phyloP scores from a whole-genome alignment of 495 filamentous ascomycete species.

The Trichoderma gamsii region DNA sequence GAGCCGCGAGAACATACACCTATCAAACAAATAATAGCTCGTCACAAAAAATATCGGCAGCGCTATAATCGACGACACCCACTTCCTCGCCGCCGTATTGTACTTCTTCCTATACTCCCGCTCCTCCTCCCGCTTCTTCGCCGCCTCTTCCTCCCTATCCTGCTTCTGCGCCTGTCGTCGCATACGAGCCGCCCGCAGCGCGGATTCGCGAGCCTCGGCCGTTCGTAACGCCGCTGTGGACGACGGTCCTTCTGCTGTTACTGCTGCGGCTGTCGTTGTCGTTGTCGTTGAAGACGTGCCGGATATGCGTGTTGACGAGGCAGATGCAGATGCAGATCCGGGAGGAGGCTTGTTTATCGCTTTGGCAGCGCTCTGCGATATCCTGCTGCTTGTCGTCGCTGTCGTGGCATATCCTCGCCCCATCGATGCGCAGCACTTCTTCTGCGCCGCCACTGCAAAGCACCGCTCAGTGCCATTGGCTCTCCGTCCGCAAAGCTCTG shows the following conservation, averaged over 20 bases:
- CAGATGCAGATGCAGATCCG: background rate
- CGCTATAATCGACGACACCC: slow-evolving; percentile 35
- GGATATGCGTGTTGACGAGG: background rate
- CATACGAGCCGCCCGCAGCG: slow-evolving; percentile 3
- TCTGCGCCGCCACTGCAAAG: background rate
- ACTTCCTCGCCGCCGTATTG: slow-evolving; percentile 33
- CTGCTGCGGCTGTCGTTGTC: background rate
- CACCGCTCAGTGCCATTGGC: background rate
- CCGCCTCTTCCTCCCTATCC: background rate
- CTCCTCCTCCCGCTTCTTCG: slow-evolving; percentile 25
- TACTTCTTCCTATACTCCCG: slow-evolving; percentile 31
- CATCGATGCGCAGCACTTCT: background rate
- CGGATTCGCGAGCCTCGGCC: slow-evolving; percentile 10
- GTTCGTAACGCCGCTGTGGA: background rate
- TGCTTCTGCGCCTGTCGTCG: slow-evolving; percentile 8
- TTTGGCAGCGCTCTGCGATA: background rate
- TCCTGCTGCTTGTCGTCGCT: background rate
- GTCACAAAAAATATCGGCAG: slow-evolving; percentile 42
- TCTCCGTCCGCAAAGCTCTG: background rate
- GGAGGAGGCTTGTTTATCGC: background rate
- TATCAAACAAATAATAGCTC: slow-evolving; percentile 38
- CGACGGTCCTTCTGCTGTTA: background rate
- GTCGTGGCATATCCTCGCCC: background rate
- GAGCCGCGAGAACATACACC: slow-evolving; percentile 26
- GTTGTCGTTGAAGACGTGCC: background rate